A percentile compares a stretch with the other conserved stretches of the same genome.
These are phyloP conservation scores for Kwoniella mangroviensis DNA, from an alignment of 768 basidiomycete species.

Conservation along the genomic window DNA sequence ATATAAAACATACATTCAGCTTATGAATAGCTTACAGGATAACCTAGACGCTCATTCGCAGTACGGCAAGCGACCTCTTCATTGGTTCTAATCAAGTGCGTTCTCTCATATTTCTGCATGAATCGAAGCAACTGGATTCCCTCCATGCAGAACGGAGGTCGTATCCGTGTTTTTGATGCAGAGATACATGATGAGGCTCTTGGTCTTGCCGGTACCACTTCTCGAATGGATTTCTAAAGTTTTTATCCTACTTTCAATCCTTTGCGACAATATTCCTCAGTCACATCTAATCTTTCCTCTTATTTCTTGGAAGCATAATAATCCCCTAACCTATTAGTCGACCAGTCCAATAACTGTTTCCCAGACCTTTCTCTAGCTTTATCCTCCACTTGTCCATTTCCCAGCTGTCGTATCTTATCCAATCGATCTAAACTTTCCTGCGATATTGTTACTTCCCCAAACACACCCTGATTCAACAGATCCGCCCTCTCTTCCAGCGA, in stretches of 20 bases:
- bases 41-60: not conserved
- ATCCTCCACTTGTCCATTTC: not conserved
- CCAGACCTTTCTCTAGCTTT: slow-evolving; percentile 15
- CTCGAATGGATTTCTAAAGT: too few species aligned
- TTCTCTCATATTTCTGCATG: too few species aligned
- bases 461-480: slow-evolving; percentile 29
- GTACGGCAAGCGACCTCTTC: too few species aligned
- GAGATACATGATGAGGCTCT: too few species aligned
- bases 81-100: too few species aligned
- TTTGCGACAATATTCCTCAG: not conserved
- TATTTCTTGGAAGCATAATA: slow-evolving; percentile 38
- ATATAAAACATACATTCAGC: not conserved
- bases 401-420: not conserved
- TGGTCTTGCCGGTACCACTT: too few species aligned
- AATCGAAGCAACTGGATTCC: too few species aligned
- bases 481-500: slow-evolving; percentile 11
- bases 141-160: too few species aligned
- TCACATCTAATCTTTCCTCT: not conserved
- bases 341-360: slow-evolving; percentile 39
- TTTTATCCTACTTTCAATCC: too few species aligned
- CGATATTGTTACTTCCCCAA: slow-evolving; percentile 35
- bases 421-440: slow-evolving; percentile 17
- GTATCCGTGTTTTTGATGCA: too few species aligned
- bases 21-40: not conserved
- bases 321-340: slow-evolving; percentile 44